Base-by-base conservation (phyloP, 2,329 filamentous ascomycete species). In the Ophiostoma montium region DNA sequence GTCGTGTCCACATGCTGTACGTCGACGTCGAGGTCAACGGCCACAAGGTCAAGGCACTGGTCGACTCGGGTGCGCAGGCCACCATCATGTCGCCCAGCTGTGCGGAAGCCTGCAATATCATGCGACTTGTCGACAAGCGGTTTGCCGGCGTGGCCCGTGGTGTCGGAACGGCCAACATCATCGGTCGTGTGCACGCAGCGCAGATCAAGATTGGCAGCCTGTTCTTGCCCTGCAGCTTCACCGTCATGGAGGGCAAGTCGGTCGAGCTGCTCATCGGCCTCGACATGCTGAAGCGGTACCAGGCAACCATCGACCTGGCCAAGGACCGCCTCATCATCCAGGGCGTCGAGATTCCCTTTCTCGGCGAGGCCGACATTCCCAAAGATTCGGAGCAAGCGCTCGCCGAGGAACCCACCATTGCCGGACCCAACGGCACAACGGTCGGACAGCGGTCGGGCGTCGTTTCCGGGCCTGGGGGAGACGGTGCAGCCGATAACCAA, bases 71-170 rank as follows among this genome's bases (percentile, higher is more conserved):
- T 53, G 92, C 92, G 21, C 92, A 98, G 68, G 88, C 90, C 23
- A 98, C 92, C 47, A 95, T 98, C 69, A 98, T 98, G 92, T 96
- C 90, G 5, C 92, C 92, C 5, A 74, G 80, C 21, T 95, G 88
- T 61, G 92, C 92, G 23, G 86, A 94, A 61, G 76, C 80, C 9
- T 98, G 92, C 62, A 87, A 87, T 58, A 96, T 98, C 65, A 95
- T 95, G 85, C 84, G 90, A 45, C 77, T 98, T 13, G 86, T 98
- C 50, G 92, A 98, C 67, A 84, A 80, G 57, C 82, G 92, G 41
- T 98, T 92, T 62, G 84, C 87, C 5, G 92, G 92, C 54, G 83
- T 96, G 48, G 92, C 92, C 39, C 83, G 85, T 52, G 92, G 92
- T 54, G 92, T 98, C 3, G 92, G 92, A 48, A 96, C 92, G 1